A percentile compares a stretch with the other conserved stretches of the same genome.
Evolutionary conservation across 805 yeast genomes (phyloP).

Genomic region (Schwanniomyces yamadae): DNA sequence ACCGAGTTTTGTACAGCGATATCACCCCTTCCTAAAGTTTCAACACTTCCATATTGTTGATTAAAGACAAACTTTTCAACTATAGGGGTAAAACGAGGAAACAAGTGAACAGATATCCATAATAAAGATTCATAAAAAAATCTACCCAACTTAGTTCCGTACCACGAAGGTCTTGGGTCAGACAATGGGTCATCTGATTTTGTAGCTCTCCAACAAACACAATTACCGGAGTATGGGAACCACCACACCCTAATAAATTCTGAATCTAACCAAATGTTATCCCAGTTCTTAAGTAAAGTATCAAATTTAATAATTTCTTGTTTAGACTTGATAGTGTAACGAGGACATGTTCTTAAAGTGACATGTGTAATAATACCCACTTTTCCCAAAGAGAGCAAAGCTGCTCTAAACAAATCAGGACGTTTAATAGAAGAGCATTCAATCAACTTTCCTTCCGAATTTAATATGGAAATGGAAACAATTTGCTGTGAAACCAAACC

Average conservation of each 20-base stretch:
- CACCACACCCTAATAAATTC: slow-evolving; percentile 96
- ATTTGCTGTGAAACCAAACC: slow-evolving; percentile 87
- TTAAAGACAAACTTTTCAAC: slow-evolving; percentile 83
- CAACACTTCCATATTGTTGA: slow-evolving; percentile 78
- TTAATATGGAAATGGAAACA: slow-evolving; percentile 72
- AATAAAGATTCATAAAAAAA: slow-evolving; percentile 74
- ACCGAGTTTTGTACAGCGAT: slow-evolving; percentile 76
- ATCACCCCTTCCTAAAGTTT: slow-evolving; percentile 60
- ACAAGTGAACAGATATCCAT: slow-evolving; percentile 72
- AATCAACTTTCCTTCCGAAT: slow-evolving; percentile 71
- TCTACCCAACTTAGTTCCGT: slow-evolving; percentile 79
- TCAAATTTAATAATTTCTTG: slow-evolving; percentile 83
- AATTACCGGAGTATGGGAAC: slow-evolving; percentile 88
- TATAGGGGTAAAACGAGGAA: slow-evolving; percentile 76
- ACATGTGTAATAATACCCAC: slow-evolving; percentile 86
- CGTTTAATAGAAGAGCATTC: slow-evolving; percentile 65
- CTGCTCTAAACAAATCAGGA: slow-evolving; percentile 72
- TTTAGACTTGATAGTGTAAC: slow-evolving; percentile 73
- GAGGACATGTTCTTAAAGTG: slow-evolving; percentile 81
- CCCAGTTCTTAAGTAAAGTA: slow-evolving; percentile 70
- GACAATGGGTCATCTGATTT: slow-evolving; percentile 67
- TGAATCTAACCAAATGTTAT: slow-evolving; percentile 78
- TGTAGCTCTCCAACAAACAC: slow-evolving; percentile 87
- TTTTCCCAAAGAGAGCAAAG: slow-evolving; percentile 82
- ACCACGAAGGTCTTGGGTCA: slow-evolving; percentile 73